A percentile compares a stretch with the other conserved stretches of the same genome.
phyloP scores from a whole-genome alignment of 768 basidiomycete species.

The Scleroderma bovista region DNA sequence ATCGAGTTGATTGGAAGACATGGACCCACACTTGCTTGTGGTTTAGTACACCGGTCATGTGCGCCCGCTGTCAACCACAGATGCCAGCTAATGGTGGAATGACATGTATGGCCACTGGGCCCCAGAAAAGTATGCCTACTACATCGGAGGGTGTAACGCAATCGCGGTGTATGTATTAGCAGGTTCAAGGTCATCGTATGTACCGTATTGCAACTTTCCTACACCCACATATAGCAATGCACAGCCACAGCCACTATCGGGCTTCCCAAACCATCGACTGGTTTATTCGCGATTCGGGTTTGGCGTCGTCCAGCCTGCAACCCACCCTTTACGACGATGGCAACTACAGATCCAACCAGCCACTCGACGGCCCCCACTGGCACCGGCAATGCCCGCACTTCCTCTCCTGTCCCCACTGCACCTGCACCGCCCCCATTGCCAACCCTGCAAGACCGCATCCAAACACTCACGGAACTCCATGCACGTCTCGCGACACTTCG shows the following conservation, averaged over 20 bases:
- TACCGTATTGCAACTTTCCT: no score
- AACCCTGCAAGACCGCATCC: conserved; percentile 39
- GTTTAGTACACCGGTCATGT: no score
- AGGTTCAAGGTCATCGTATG: no score
- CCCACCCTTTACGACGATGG: neutral
- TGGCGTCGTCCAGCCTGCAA: no score
- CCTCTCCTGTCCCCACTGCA: conserved; percentile 3
- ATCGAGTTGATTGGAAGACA: no score
- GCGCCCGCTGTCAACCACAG: no score
- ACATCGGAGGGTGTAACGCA: no score
- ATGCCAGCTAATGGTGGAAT: no score
- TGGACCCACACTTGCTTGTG: no score
- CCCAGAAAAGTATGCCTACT: no score
- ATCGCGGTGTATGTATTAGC: neutral
- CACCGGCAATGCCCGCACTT: neutral
- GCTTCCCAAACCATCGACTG: neutral
- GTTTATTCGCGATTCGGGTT: neutral
- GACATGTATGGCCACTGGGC: no score
- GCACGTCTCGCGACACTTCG: conserved; percentile 40
- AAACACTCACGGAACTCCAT: conserved; percentile 42
- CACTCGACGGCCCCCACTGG: conserved; percentile 1
- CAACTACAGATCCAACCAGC: neutral
- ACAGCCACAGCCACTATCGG: conserved; percentile 1
- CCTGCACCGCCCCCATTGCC: conserved; percentile 1
- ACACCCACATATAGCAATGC: no score